Percentiles rank a stretch among this genome's conserved stretches.
phyloP scores from a whole-genome alignment of 2,329 filamentous ascomycete species.

The Lachnellula hyalina region DNA sequence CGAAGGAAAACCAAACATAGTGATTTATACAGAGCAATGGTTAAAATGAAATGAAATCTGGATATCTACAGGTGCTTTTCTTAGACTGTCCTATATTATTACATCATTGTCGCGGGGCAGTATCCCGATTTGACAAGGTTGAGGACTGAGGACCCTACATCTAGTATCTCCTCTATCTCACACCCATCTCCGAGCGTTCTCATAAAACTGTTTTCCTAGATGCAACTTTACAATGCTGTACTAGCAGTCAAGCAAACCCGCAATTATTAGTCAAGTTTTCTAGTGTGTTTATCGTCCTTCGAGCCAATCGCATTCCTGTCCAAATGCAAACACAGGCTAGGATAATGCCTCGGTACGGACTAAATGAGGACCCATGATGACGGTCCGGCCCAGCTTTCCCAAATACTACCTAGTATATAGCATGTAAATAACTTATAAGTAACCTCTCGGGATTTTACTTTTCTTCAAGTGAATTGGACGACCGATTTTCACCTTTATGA shows the following conservation, averaged over 20 bases:
- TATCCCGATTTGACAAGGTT: too few species aligned
- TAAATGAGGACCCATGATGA: too few species aligned
- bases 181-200: not conserved
- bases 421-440: too few species aligned
- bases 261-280: not conserved
- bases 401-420: too few species aligned
- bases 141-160: too few species aligned
- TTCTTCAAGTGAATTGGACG: not conserved
- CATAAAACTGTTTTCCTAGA: not conserved
- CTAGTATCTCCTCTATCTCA: too few species aligned
- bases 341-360: slow-evolving; percentile 14
- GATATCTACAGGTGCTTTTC: not conserved
- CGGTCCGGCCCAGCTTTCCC: too few species aligned
- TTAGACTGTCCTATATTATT: not conserved
- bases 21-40: not conserved
- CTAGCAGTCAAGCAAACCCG: too few species aligned
- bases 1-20: not conserved
- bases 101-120: not conserved
- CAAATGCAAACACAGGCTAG: slow-evolving; percentile 1
- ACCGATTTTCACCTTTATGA: too few species aligned
- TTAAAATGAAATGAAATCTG: not conserved
- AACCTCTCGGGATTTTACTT: not conserved
- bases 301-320: not conserved
- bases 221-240: not conserved
- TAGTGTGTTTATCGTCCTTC: not conserved